phyloP scores from a whole-genome alignment of 2,329 filamentous ascomycete species.

The Sphaerulina vaccinii region DNA sequence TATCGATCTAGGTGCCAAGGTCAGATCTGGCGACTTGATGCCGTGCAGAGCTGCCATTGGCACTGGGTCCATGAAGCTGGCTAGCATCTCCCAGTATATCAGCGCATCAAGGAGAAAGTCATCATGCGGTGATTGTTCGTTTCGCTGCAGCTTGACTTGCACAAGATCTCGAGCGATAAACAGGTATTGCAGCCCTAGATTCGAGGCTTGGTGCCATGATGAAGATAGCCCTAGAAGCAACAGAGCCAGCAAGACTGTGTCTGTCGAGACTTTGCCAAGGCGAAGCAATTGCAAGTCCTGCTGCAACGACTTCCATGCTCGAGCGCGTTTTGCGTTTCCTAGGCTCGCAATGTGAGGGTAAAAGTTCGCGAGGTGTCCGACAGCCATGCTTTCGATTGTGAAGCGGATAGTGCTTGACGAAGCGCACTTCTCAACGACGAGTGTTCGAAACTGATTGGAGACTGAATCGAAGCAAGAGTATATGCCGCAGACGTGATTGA shows the following conservation, averaged over 20 bases:
- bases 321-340: constrained; percentile 53
- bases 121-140: constrained; percentile 18
- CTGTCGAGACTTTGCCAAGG: constrained; percentile 40
- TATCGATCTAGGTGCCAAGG: constrained; percentile 28
- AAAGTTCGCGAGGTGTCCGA: constrained; percentile 59
- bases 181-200: constrained; percentile 56
- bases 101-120: constrained; percentile 56
- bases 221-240: constrained; percentile 60
- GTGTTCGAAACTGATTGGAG: constrained; percentile 61
- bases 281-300: constrained; percentile 49
- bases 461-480: constrained; percentile 65
- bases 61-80: constrained; percentile 50
- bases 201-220: constrained; percentile 58
- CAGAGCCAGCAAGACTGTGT: constrained; percentile 57
- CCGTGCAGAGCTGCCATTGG: constrained; percentile 39
- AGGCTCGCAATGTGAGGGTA: constrained; percentile 54
- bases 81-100: constrained; percentile 60
- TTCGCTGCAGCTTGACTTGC: constrained; percentile 47
- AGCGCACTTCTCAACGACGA: constrained; percentile 58
- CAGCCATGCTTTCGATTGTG: constrained; percentile 64
- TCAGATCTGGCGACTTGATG: constrained; percentile 30
- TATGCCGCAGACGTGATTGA: constrained; percentile 60
- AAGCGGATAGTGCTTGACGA: constrained; percentile 60
- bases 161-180: constrained; percentile 47
- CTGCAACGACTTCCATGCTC: constrained; percentile 53